Evolutionary conservation across 2,329 filamentous ascomycete genomes (phyloP), one percentile per base, ranked within the genome.

Genomic region (Simplicillium sp.): DNA sequence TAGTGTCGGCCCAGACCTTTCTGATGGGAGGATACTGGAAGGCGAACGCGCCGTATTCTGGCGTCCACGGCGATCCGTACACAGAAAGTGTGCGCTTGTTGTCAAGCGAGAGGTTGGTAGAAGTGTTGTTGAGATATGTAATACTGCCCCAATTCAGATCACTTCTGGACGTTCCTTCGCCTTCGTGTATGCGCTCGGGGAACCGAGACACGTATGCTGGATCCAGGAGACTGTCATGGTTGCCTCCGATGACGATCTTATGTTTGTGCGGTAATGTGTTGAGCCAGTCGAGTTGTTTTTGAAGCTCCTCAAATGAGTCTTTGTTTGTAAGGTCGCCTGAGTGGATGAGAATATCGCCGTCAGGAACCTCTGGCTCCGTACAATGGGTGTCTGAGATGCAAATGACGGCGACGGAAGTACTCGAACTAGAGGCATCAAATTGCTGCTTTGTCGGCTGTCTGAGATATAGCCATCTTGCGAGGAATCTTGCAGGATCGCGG

Each of bases 311-410:
- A 15, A 60, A 54, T 1, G 64, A 60, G n/a, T 66, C 68, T n/a
- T 56, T 54, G 38, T 66, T 53, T 1, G 65, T 68, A n/a, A 73
- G 55, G 44, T 73, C 67, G 15, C 69, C 68, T 1, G 67, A 65
- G 43, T 73, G 67, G 34, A 72, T 54, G 12, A 73, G 59, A 3
- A 73, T 50, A 41, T 73, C 67, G 1, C 66, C 68, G 4, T 51
- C 39, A 1, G 67, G 66, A 6, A 72, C 46, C 3, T 44, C 40
- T 4, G 58, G 61, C 18, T 55, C 54, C 15, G 48, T 54, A 45
- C 63, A 65, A 51, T 70, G 67, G 9, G 67, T 70, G 48, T 71
- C 66, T 3, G 67, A 71, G 25, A 70, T 44, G 52, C 65, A 68
- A 11, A 67, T 60, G 2, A 66, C 48, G 11, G 52, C 56, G 34